A percentile compares a stretch with the other conserved stretches of the same genome.
These are phyloP conservation scores for Calonectria ilicicola DNA, from an alignment of 2,329 filamentous ascomycete species.

Conservation along the genomic window DNA sequence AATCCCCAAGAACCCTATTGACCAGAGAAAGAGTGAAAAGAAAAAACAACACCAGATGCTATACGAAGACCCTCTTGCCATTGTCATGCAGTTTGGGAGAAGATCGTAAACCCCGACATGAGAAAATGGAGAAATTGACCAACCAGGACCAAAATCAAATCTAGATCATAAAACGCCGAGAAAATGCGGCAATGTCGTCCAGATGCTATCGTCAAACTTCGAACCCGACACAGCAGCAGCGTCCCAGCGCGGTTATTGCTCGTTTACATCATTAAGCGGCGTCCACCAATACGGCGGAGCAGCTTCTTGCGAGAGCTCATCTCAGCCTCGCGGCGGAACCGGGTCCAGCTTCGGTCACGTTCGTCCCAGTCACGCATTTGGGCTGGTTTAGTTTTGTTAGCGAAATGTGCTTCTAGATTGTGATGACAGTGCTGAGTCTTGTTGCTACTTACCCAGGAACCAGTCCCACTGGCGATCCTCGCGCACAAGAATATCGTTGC, in stretches of 20 bases:
- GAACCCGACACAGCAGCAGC: slow-evolving; percentile 32
- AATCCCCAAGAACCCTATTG: slow-evolving; percentile 23
- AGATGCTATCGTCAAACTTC: slow-evolving; percentile 34
- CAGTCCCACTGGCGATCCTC: slow-evolving; percentile 73
- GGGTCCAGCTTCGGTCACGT: slow-evolving; percentile 62
- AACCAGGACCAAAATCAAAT: slow-evolving; percentile 26
- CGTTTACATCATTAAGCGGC: slow-evolving; percentile 41
- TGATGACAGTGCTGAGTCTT: slow-evolving; percentile 1
- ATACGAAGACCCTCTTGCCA: slow-evolving; percentile 20
- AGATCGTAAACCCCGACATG: slow-evolving; percentile 10
- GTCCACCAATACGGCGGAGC: slow-evolving; percentile 54
- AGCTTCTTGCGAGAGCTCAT: slow-evolving; percentile 51
- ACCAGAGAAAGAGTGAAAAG: slow-evolving; percentile 24
- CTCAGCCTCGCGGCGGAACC: slow-evolving; percentile 55
- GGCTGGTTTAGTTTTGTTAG: slow-evolving; percentile 49
- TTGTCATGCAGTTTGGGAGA: slow-evolving; percentile 27
- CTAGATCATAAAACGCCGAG: slow-evolving; percentile 41
- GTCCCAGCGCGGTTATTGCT: slow-evolving; percentile 33
- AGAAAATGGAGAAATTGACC: slow-evolving; percentile 23
- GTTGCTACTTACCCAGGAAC: slow-evolving; percentile 63
- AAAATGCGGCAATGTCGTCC: slow-evolving; percentile 43
- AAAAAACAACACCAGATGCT: neutral
- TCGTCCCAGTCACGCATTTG: slow-evolving; percentile 64
- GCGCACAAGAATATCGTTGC: slow-evolving; percentile 64
- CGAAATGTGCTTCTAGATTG: neutral